Conservation (phyloP, 2,329 filamentous ascomycete genomes). For the Cladosporium oxysporum region DNA sequence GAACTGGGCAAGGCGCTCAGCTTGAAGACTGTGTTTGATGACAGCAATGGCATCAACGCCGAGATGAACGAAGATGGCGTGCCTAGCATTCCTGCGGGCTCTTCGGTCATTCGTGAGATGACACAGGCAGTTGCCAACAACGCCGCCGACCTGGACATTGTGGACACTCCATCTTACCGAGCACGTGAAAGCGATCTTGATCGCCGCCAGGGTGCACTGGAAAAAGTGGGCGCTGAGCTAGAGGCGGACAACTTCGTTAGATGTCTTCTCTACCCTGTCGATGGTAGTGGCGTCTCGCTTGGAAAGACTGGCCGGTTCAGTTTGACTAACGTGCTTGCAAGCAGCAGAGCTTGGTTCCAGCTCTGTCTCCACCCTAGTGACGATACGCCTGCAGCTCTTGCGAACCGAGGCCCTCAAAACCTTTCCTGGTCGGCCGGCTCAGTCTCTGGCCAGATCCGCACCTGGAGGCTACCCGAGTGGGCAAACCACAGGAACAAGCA, state of each 20-base stretch:
- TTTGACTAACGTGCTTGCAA: constrained; percentile 70
- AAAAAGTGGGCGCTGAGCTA: constrained; percentile 80
- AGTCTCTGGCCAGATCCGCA: constrained; percentile 86
- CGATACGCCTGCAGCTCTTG: constrained; percentile 72
- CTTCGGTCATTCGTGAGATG: constrained; percentile 85
- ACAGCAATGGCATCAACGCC: constrained; percentile 85
- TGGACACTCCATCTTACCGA: constrained; percentile 64
- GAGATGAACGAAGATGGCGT: constrained; percentile 98
- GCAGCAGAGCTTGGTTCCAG: constrained; percentile 94
- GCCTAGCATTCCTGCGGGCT: constrained; percentile 70
- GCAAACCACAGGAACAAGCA: constrained; percentile 88
- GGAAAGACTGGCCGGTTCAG: constrained; percentile 79
- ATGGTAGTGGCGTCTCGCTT: constrained; percentile 76
- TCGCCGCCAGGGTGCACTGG: constrained; percentile 77
- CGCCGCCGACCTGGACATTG: constrained; percentile 76
- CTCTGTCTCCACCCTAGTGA: constrained; percentile 90
- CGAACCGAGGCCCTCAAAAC: constrained; percentile 69
- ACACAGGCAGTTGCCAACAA: constrained; percentile 75
- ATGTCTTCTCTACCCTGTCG: constrained; percentile 75
- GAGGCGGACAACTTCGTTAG: constrained; percentile 82
- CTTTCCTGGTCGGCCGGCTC: constrained; percentile 90
- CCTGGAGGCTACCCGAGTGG: constrained; percentile 95
- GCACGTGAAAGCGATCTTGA: constrained; percentile 79
- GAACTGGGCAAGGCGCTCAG: constrained; percentile 83
- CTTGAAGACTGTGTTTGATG: constrained; percentile 89